A percentile compares a stretch with the other conserved stretches of the same genome.
phyloP scores from a whole-genome alignment of 352 stramenopile species.

The Globisporangium orthogonon region DNA sequence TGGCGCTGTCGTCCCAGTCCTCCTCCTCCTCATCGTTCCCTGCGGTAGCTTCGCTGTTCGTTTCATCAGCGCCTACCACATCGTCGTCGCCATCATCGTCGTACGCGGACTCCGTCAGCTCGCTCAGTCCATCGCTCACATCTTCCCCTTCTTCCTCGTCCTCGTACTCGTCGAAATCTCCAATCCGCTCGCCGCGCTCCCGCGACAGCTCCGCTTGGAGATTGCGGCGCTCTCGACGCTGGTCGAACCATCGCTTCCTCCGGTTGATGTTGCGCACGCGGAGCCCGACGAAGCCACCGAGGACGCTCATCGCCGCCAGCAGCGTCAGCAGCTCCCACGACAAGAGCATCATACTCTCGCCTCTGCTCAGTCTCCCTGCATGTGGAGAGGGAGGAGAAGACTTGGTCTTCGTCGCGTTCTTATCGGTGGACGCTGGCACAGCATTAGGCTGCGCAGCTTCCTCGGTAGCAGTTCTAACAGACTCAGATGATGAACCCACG shows the following conservation, averaged over 20 bases:
- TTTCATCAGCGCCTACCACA: constrained; percentile 3
- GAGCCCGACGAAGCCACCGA: constrained; percentile 38
- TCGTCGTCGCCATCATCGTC: constrained; percentile 10
- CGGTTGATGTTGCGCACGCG: constrained; percentile 41
- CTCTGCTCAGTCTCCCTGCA: constrained; percentile 1
- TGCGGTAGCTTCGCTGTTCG: constrained; percentile 10
- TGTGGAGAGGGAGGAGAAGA: too few relatives aligned
- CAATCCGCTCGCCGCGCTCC: constrained; percentile 12
- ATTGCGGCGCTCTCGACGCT: constrained; percentile 28
- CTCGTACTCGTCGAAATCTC: constrained; percentile 12
- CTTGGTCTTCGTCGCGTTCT: not conserved
- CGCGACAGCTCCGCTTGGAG: constrained; percentile 18
- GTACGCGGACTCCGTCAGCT: constrained; percentile 5
- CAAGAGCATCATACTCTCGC: constrained; percentile 22
- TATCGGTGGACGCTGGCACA: too few relatives aligned
- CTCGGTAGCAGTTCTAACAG: not conserved
- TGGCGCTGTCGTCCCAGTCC: constrained; percentile 16
- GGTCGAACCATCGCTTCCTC: constrained; percentile 41
- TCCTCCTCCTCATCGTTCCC: not conserved
- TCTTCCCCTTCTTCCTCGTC: constrained; percentile 15
- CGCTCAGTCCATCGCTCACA: constrained; percentile 1
- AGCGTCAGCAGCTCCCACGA: constrained; percentile 37
- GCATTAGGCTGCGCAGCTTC: not conserved
- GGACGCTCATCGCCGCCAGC: constrained; percentile 26
- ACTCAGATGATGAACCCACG: not conserved